Base-by-base conservation (phyloP, 2,329 filamentous ascomycete genomes). In the Emergomyces africanus region DNA sequence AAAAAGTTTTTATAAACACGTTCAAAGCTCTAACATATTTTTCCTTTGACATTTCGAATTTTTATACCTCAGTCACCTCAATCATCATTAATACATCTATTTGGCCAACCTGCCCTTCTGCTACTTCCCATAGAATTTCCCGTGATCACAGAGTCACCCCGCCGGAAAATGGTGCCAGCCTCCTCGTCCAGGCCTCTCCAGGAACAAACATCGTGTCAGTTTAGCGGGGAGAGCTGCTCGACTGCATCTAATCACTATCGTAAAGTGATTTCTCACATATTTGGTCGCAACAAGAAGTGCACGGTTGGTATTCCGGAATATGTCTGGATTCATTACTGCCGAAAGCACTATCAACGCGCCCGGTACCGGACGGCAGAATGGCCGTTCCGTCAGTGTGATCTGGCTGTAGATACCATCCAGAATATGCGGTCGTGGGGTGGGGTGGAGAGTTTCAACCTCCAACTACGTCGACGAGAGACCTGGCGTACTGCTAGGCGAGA, bases 201-300 rank as follows among this genome's bases (percentile, higher is more conserved):
- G 25, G 8, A 8, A 3, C 30, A 20, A 55, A 44, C 39, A 42
- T 23, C 15, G 9, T 65, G 64, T 54, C 63, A 64, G 53, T 65
- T 64, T 49, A 63, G 60, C 48, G 64, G 60, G 15, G 63, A 61
- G 50, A 46, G 59, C 44, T 65, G 64, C 28, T 67, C 65, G 0
- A 65, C 66, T 2, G 67, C 68, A 37, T 66, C 67, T 3, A 63
- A 82, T 5, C 78, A 82, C 59, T 79, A 80, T 28, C 83, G 89
- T 54, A 92, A 92, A 72, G 84, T 86, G 5, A 86, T 92, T 61
- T 90, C 87, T 0, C 88, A 94, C 67, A 81, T 91, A 59, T 92
- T 92, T 65, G 89, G 89, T 25, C 83, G 89, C 42, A 94, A 94
- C 77, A 94, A 94, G 73, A 78, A 81, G 8, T 86, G 84, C 66